Evolutionary conservation across 306 rosid species (phyloP).

Genomic region (Pyrus betulifolia): DNA sequence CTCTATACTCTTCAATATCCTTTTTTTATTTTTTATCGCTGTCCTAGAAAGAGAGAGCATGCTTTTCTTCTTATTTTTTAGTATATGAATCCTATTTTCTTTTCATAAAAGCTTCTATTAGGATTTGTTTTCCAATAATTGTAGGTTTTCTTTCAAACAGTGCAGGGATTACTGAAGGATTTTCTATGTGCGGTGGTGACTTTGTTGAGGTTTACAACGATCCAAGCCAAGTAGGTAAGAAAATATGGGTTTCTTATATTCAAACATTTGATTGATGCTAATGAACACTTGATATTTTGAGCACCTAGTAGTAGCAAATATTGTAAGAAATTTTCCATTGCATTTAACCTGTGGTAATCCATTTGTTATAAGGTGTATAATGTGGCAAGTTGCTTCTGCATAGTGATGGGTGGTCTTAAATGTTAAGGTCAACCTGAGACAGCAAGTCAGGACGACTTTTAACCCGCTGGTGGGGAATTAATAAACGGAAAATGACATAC

Average conservation of each 20-base stretch:
- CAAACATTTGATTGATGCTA: background rate
- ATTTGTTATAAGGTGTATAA: background rate
- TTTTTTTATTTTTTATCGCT: background rate
- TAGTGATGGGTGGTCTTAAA: background rate
- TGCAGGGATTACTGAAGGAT: conserved; percentile 95
- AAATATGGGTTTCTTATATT: background rate
- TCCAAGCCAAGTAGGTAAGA: conserved; percentile 72
- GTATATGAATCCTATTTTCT: background rate
- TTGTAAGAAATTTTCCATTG: background rate
- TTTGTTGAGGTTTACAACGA: conserved; percentile 87
- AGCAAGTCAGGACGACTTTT: too few species aligned
- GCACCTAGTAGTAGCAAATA: background rate
- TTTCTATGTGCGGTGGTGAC: conserved; percentile 99
- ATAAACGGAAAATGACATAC: too few species aligned
- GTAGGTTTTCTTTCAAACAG: conserved; percentile 37
- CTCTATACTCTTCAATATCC: background rate
- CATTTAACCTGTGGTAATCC: background rate
- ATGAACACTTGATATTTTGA: background rate
- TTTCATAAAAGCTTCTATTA: background rate
- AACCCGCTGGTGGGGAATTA: too few species aligned
- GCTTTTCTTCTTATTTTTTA: background rate
- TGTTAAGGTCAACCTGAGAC: background rate
- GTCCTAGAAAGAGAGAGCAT: background rate
- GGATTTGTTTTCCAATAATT: background rate
- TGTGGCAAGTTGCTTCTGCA: background rate